These are phyloP conservation scores for Didymella segeticola DNA, from an alignment of 2,329 filamentous ascomycete genomes.

Conservation along the genomic window DNA sequence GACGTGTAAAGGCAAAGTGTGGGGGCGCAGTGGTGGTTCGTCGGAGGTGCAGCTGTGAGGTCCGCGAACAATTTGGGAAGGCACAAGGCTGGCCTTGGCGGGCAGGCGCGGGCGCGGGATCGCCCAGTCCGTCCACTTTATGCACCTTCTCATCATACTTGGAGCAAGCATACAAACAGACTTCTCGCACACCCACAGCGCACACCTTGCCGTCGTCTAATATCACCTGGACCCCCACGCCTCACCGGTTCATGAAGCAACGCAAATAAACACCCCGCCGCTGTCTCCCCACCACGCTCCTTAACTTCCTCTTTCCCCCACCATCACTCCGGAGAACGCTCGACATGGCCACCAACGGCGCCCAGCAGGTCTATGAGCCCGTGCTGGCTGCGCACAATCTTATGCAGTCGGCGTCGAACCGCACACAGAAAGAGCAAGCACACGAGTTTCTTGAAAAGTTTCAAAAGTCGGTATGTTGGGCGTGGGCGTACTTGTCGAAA, in stretches of 20 bases:
- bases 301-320: conserved; percentile 24
- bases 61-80: conserved; percentile 40
- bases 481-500: neutral
- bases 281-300: conserved; percentile 30
- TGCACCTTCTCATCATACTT: conserved; percentile 31
- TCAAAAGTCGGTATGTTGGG: conserved; percentile 87
- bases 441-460: conserved; percentile 92
- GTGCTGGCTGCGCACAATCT: conserved; percentile 88
- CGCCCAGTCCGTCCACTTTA: conserved; percentile 32
- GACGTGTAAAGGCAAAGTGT: conserved; percentile 5
- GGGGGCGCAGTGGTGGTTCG: conserved; percentile 19
- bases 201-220: conserved; percentile 5
- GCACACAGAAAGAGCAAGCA: conserved; percentile 84
- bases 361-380: conserved; percentile 77
- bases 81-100: conserved; percentile 36
- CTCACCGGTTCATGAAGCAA: conserved; percentile 32
- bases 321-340: conserved; percentile 25
- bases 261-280: conserved; percentile 35
- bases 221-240: neutral
- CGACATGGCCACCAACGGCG: conserved; percentile 72
- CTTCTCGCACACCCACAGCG: conserved; percentile 10
- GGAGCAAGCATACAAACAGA: conserved; percentile 25
- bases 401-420: conserved; percentile 84
- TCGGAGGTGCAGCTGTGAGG: conserved; percentile 27
- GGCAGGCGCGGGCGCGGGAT: conserved; percentile 26